A percentile compares a stretch with the other conserved stretches of the same genome.
These are phyloP conservation scores for Ophiostoma sp. DNA, from an alignment of 2,329 filamentous ascomycete species.

Conservation along the genomic window DNA sequence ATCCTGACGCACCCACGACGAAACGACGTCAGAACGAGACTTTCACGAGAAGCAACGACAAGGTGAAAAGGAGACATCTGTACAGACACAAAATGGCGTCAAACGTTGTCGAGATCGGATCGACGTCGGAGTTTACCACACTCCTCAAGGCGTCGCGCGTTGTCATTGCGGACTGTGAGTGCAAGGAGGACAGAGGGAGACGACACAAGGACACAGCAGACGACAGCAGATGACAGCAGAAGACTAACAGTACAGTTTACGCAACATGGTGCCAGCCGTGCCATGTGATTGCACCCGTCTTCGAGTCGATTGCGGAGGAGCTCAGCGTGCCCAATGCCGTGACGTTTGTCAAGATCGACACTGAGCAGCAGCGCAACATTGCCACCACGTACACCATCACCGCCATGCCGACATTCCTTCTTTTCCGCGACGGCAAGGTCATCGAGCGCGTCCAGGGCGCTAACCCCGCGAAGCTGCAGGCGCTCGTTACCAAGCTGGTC, in stretches of 20 bases:
- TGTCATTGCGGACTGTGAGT: constrained; percentile 83
- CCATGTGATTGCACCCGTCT: constrained; percentile 76
- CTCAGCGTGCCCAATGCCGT: constrained; percentile 67
- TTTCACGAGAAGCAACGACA: neutral
- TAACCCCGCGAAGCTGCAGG: constrained; percentile 63
- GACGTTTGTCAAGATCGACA: constrained; percentile 66
- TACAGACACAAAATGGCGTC: constrained; percentile 25
- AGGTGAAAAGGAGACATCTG: neutral
- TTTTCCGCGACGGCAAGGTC: constrained; percentile 68
- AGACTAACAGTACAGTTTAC: constrained; percentile 56
- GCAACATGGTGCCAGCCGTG: constrained; percentile 83
- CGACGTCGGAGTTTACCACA: constrained; percentile 57
- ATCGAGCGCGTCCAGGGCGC: constrained; percentile 68
- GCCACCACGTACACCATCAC: constrained; percentile 67
- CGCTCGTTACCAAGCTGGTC: constrained; percentile 64
- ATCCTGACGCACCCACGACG: neutral
- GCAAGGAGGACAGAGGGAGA: neutral
- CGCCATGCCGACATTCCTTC: constrained; percentile 83
- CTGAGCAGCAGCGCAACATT: constrained; percentile 63
- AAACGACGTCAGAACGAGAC: neutral
- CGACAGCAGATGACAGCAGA: neutral
- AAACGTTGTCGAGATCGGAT: constrained; percentile 37
- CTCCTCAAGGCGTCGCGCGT: constrained; percentile 68
- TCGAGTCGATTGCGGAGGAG: constrained; percentile 66
- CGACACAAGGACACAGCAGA: too few species aligned